phyloP scores from a whole-genome alignment of 1,139 yeast genomes.

The Suhomyces bolitotheri region DNA sequence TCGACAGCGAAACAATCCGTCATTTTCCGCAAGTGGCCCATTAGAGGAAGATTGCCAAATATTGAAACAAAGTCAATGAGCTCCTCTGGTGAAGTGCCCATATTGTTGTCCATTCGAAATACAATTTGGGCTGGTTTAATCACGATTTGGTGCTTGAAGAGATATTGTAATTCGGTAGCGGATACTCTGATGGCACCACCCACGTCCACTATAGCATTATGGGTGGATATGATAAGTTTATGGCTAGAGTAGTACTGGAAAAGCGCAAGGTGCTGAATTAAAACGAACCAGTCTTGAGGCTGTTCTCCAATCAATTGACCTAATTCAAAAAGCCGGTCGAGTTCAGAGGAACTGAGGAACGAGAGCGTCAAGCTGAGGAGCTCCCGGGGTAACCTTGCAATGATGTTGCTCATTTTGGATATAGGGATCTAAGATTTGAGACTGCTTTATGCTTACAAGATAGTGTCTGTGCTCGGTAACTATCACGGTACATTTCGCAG shows the following conservation, averaged over 20 bases:
- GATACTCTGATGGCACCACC: slow-evolving; percentile 5
- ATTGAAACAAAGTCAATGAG: slow-evolving; percentile 2
- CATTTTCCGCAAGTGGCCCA: slow-evolving; percentile 11
- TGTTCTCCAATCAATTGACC: slow-evolving; percentile 5
- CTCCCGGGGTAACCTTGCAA: slow-evolving; percentile 18
- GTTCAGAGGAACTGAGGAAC: slow-evolving; percentile 18
- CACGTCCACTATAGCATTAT: slow-evolving; percentile 5
- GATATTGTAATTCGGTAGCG: slow-evolving; percentile 15
- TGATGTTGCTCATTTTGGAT: slow-evolving; percentile 2
- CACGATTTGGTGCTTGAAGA: slow-evolving; percentile 18
- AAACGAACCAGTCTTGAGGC: slow-evolving; percentile 11
- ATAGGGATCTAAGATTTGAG: no score
- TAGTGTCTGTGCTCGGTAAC: no score
- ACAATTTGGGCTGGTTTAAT: slow-evolving; percentile 24
- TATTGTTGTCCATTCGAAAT: slow-evolving; percentile 17
- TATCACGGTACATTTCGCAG: no score
- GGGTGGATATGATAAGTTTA: slow-evolving; percentile 18
- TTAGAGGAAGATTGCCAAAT: neutral
- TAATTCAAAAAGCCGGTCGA: slow-evolving; percentile 19
- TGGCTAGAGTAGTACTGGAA: slow-evolving; percentile 17
- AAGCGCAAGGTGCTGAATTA: slow-evolving; percentile 22
- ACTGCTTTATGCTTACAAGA: no score
- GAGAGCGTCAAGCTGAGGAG: slow-evolving; percentile 18
- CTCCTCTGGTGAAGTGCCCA: no score
- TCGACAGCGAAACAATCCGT: slow-evolving; percentile 16